Base-by-base conservation (phyloP, 495 filamentous ascomycete genomes). In the Penicillium ucsense region DNA sequence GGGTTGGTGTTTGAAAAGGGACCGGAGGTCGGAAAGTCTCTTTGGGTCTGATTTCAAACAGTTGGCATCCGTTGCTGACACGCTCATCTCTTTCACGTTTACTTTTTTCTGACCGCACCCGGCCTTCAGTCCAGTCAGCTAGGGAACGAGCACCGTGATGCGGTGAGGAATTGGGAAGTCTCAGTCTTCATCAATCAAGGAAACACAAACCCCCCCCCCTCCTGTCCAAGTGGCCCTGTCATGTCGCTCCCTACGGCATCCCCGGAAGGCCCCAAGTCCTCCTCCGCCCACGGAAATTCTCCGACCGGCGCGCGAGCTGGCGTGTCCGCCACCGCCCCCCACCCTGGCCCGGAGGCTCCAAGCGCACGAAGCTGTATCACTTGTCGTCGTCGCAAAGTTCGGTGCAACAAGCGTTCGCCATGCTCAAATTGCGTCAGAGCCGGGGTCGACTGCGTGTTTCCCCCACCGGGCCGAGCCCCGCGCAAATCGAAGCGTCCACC, bases 371-470 rank as follows among this genome's bases (percentile, higher is more conserved):
- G 85, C 52, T 95, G 89, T 63, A 80, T 88, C 3, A 92, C 86
- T 30, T 95, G 89, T 60, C 77, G 88, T 27, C 79, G 82, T 50
- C 74, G 89, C 40, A 95, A 95, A 62, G 88, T 92, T 4, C 83
- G 83, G 47, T 95, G 89, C 65, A 87, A 96, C 70, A 94, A 94
- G 64, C 71, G 79, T 38, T 68, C 74, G 56, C 88, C 89, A 4
- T 95, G 89, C 66, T 82, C 81, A 43, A 94, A 95, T 57, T 95
- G 89, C 64, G 75, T 76, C 41, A 83, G 82, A 56, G 83, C 83
- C 7, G 80, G 82, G 30, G 85, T 84, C 48, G 81, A 88, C 59
- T 95, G 89, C 63, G 67, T 89, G 30, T 95, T 89, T 60, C 89
- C 89, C 2, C 80, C 83, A 1, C 88, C 88, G 0, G 88, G 86